Conservation (phyloP, 1,284 basidiomycete species). For the Boletus austroedulis region DNA sequence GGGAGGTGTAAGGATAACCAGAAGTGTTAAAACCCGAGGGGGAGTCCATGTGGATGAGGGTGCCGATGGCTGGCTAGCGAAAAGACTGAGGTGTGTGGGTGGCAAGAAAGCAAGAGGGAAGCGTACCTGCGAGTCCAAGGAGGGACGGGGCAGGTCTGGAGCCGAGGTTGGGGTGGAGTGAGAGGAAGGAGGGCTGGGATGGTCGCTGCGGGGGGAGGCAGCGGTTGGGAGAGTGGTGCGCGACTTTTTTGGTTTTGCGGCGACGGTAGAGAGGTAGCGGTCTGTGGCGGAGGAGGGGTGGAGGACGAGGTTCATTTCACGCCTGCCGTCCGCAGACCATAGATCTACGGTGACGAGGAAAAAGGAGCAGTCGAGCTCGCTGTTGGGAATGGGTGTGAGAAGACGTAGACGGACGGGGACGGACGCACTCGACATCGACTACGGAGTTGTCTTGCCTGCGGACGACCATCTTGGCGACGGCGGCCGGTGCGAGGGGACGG, state of each 20-base stretch:
- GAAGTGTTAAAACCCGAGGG: constrained; percentile 41
- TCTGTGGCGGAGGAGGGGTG: constrained; percentile 73
- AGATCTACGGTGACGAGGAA: constrained; percentile 87
- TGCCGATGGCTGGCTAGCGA: constrained; percentile 37
- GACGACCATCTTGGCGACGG: constrained; percentile 79
- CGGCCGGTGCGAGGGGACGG: constrained; percentile 84
- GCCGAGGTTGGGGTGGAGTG: constrained; percentile 34
- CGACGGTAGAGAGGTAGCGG: constrained; percentile 57
- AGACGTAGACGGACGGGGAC: constrained; percentile 4
- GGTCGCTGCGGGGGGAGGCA: constrained; percentile 39
- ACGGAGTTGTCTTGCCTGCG: constrained; percentile 61
- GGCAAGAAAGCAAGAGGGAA: neutral
- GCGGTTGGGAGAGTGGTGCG: constrained; percentile 40
- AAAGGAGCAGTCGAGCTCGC: constrained; percentile 81
- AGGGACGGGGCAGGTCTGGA: constrained; percentile 27
- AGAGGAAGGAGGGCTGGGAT: constrained; percentile 38
- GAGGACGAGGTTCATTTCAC: constrained; percentile 83
- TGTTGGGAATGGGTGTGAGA: constrained; percentile 36
- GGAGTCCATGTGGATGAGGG: constrained; percentile 39
- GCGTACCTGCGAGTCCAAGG: constrained; percentile 35
- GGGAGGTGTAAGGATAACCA: constrained; percentile 40
- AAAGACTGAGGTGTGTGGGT: neutral
- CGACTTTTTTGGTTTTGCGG: constrained; percentile 51
- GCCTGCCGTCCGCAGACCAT: constrained; percentile 77
- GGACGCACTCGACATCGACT: constrained; percentile 74